Conservation (phyloP, 306 rosid species). For the Dalbergia oliveri region DNA sequence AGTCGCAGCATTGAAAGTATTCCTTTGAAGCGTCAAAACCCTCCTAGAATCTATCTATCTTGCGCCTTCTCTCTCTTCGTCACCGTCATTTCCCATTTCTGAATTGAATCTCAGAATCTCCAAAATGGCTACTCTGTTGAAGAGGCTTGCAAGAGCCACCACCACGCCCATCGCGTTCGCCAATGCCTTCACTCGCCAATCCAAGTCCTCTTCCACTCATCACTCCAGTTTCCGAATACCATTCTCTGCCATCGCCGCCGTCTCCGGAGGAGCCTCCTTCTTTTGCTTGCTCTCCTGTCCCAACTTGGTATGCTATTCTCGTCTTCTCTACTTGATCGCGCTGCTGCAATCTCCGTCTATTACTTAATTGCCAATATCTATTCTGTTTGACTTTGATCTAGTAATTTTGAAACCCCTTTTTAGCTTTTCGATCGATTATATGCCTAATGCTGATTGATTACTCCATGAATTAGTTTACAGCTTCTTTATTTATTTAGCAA, state of each 20-base stretch:
- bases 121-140: conserved; percentile 76
- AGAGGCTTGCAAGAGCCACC: conserved; percentile 60
- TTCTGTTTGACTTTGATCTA: neutral
- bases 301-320: conserved; percentile 58
- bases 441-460: conserved; percentile 5
- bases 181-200: conserved; percentile 52
- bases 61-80: neutral
- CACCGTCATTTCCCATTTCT: neutral
- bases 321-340: neutral
- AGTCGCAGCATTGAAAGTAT: neutral
- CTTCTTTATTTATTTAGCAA: neutral
- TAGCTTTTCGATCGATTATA: neutral
- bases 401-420: neutral
- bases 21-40: neutral
- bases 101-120: neutral
- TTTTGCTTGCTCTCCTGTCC: conserved; percentile 68
- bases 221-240: conserved; percentile 57
- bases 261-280: conserved; percentile 86
- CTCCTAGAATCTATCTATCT: neutral
- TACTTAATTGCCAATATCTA: neutral
- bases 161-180: conserved; percentile 63
- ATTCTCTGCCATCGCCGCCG: conserved; percentile 76
- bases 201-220: conserved; percentile 52
- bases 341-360: neutral
- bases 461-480: neutral